Percentiles rank a stretch among this genome's conserved stretches.
These are phyloP conservation scores for Ophiostoma pallidulum DNA, from an alignment of 2,329 filamentous ascomycete species.

Conservation along the genomic window DNA sequence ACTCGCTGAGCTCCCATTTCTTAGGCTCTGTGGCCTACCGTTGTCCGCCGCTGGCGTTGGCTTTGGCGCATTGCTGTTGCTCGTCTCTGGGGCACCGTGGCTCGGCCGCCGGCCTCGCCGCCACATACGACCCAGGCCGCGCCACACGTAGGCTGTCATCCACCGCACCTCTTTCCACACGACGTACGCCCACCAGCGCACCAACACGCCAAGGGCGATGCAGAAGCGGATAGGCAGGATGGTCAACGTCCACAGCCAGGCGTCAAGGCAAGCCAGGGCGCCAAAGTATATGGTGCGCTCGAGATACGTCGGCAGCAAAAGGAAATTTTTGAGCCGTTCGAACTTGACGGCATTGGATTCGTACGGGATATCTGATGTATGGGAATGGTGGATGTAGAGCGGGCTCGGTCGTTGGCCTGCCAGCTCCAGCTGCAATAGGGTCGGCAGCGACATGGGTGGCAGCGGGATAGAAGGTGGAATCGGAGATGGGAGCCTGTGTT, in stretches of 20 bases:
- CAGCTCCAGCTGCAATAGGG: conserved; percentile 55
- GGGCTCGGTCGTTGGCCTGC: conserved; percentile 53
- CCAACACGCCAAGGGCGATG: conserved; percentile 66
- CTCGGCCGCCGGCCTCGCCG: conserved; percentile 41
- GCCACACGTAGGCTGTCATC: conserved; percentile 67
- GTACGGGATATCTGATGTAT: conserved; percentile 57
- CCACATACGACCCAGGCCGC: conserved; percentile 73
- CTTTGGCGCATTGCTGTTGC: too few species aligned
- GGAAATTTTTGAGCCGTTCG: conserved; percentile 80
- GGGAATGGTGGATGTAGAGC: conserved; percentile 54
- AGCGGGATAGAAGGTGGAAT: conserved; percentile 49
- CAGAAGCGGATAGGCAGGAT: conserved; percentile 84
- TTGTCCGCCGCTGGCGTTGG: background rate
- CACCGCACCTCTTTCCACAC: conserved; percentile 62
- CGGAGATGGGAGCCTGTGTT: conserved; percentile 32
- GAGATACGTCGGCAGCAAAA: conserved; percentile 70
- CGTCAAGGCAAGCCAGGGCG: conserved; percentile 81
- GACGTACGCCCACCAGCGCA: conserved; percentile 68
- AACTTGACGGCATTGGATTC: conserved; percentile 90
- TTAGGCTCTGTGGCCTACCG: conserved; percentile 2
- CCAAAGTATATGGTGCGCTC: conserved; percentile 84
- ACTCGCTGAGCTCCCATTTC: conserved; percentile 5
- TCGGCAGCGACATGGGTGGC: conserved; percentile 57
- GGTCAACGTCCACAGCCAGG: conserved; percentile 94
- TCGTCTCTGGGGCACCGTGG: too few species aligned